Conservation (phyloP, 768 basidiomycete genomes). For the Lentinula detonsa region DNA sequence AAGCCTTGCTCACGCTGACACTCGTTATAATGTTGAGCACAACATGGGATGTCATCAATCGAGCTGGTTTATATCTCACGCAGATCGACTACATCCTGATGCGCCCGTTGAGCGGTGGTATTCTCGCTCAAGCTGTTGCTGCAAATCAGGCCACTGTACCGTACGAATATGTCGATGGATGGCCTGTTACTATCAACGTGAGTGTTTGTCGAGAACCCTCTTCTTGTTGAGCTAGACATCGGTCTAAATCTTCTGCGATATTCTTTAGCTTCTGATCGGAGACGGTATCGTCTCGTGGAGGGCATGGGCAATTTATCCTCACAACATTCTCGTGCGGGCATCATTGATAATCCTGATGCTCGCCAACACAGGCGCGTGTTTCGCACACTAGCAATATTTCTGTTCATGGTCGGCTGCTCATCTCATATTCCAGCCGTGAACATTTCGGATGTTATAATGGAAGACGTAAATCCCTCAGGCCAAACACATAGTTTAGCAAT, state of each 20-base stretch:
- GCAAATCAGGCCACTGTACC: background rate
- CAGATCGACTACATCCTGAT: background rate
- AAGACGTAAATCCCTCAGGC: background rate
- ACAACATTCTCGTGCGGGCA: background rate
- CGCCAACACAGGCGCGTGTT: background rate
- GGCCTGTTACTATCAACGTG: background rate
- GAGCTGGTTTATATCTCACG: background rate
- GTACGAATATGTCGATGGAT: background rate
- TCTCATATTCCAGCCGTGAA: background rate
- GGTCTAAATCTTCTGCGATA: background rate
- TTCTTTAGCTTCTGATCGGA: background rate
- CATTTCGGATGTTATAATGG: background rate
- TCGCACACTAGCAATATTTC: background rate
- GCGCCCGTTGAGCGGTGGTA: background rate
- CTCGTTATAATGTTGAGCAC: background rate
- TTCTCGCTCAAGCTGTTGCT: background rate
- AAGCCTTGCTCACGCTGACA: background rate
- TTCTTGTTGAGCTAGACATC: background rate
- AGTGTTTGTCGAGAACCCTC: background rate
- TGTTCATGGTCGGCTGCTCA: background rate
- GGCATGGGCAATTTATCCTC: background rate
- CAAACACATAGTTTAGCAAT: background rate
- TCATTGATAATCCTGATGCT: background rate
- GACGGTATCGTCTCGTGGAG: background rate
- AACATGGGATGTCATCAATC: background rate